Percentiles rank a stretch among this genome's conserved stretches.
Conservation (phyloP, 352 stramenopile species). For the Globisporangium nagaii region DNA sequence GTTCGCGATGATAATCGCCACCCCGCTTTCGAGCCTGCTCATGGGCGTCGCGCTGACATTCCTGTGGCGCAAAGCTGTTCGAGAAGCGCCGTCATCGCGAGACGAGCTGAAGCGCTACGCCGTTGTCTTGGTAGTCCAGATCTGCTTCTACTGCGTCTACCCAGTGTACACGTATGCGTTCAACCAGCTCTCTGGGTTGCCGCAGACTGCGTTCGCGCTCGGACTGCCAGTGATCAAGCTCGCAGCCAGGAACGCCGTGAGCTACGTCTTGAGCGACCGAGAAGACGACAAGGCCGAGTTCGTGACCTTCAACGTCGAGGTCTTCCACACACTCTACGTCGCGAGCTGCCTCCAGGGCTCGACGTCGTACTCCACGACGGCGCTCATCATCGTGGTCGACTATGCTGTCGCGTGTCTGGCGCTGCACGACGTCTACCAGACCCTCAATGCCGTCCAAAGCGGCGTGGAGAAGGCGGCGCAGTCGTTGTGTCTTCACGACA, state of each 20-base stretch:
- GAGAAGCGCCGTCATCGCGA: no score
- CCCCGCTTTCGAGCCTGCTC: no score
- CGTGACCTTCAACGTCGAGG: constrained; percentile 1
- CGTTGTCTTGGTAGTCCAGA: not conserved
- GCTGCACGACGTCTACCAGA: not conserved
- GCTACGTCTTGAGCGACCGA: not conserved
- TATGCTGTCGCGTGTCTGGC: not conserved
- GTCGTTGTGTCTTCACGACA: not conserved
- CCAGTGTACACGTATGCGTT: not conserved
- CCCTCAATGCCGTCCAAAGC: not conserved
- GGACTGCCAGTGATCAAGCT: not conserved
- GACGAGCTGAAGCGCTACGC: not conserved
- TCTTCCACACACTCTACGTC: constrained; percentile 2
- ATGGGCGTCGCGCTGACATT: no score
- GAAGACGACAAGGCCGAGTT: constrained; percentile 1
- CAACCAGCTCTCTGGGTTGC: not conserved
- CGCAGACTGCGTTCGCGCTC: not conserved
- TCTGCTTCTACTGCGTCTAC: not conserved
- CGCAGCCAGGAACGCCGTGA: not conserved
- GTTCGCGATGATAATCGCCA: no score
- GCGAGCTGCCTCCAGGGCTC: constrained; percentile 1
- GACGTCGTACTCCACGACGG: not conserved
- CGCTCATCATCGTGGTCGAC: not conserved
- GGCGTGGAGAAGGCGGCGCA: not conserved
- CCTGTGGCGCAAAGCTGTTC: no score